These are phyloP conservation scores for Hawksworthiomyces lignivorus DNA, from an alignment of 2,329 filamentous ascomycete species.

Conservation along the genomic window DNA sequence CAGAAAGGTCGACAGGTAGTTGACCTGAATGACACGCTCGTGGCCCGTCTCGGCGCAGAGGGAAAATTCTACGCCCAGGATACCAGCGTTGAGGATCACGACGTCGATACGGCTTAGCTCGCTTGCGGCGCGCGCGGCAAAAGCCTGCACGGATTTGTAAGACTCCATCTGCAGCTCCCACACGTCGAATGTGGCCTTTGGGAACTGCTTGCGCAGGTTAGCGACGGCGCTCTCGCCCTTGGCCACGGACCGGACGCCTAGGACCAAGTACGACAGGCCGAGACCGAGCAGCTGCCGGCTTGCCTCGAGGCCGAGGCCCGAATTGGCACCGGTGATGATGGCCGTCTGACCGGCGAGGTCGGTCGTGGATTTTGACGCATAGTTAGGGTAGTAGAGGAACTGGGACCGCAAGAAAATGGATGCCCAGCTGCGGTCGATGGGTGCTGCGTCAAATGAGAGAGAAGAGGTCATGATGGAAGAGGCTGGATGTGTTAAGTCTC, in stretches of 20 bases:
- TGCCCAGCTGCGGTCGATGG: not conserved
- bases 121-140: slow-evolving; percentile 15
- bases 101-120: slow-evolving; percentile 4
- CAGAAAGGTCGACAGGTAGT: slow-evolving; percentile 24
- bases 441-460: not conserved
- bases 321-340: slow-evolving; percentile 18
- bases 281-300: slow-evolving; percentile 20
- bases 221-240: slow-evolving; percentile 6
- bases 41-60: slow-evolving; percentile 18
- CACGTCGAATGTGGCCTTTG: slow-evolving; percentile 20
- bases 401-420: not conserved
- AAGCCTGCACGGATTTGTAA: slow-evolving; percentile 25
- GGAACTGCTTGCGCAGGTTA: not conserved
- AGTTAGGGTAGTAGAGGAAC: not conserved
- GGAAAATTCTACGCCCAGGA: not conserved
- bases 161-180: slow-evolving; percentile 33
- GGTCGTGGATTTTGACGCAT: not conserved
- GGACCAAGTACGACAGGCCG: slow-evolving; percentile 28
- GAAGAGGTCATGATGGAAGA: too few relatives aligned
- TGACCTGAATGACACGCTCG: slow-evolving; percentile 25
- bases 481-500: too few relatives aligned
- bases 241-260: slow-evolving; percentile 27
- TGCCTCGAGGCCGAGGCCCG: slow-evolving; percentile 18
- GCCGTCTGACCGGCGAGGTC: slow-evolving; percentile 16
- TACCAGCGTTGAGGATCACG: slow-evolving; percentile 7